These are phyloP conservation scores for Boletus rubropictus DNA, from an alignment of 768 basidiomycete genomes.

Conservation along the genomic window DNA sequence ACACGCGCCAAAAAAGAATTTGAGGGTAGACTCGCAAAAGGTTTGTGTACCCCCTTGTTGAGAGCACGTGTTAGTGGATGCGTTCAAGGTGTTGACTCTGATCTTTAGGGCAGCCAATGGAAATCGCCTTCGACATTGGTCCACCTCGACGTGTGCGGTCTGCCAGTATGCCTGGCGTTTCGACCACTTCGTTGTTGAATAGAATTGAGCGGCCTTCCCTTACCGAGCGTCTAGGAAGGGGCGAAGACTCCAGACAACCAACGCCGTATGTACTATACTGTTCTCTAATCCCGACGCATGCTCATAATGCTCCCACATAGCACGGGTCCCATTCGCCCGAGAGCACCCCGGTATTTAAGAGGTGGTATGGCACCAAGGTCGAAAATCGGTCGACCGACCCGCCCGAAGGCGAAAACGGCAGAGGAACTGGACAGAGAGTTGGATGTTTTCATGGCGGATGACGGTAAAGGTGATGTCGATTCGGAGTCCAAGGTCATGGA, in stretches of 20 bases:
- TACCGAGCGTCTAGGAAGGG: conserved; percentile 53
- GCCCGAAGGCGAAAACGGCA: conserved; percentile 62
- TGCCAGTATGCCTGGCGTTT: conserved; percentile 36
- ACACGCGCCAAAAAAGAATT: conserved; percentile 78
- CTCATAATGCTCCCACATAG: conserved; percentile 9
- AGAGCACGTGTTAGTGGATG: background rate
- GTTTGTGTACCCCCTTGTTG: conserved; percentile 35
- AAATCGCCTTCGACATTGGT: conserved; percentile 53
- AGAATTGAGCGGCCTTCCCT: conserved; percentile 74
- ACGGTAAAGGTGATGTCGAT: conserved; percentile 24
- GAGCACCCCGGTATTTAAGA: conserved; percentile 24
- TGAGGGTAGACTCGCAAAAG: conserved; percentile 84
- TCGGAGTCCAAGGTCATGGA: conserved; percentile 14
- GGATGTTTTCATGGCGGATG: conserved; percentile 78
- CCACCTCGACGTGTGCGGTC: conserved; percentile 45
- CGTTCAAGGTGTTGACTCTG: background rate
- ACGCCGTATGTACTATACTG: conserved; percentile 12
- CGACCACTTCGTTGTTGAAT: conserved; percentile 60
- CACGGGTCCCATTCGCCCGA: conserved; percentile 42
- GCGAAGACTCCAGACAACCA: conserved; percentile 29
- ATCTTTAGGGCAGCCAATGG: conserved; percentile 72
- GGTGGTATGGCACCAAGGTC: conserved; percentile 10
- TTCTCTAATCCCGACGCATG: background rate
- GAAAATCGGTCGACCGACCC: conserved; percentile 28
- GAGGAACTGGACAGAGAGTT: conserved; percentile 85